Percentiles rank a stretch among this genome's conserved stretches.
phyloP scores from a whole-genome alignment of 768 basidiomycete genomes.

The Russula dissimulans region DNA sequence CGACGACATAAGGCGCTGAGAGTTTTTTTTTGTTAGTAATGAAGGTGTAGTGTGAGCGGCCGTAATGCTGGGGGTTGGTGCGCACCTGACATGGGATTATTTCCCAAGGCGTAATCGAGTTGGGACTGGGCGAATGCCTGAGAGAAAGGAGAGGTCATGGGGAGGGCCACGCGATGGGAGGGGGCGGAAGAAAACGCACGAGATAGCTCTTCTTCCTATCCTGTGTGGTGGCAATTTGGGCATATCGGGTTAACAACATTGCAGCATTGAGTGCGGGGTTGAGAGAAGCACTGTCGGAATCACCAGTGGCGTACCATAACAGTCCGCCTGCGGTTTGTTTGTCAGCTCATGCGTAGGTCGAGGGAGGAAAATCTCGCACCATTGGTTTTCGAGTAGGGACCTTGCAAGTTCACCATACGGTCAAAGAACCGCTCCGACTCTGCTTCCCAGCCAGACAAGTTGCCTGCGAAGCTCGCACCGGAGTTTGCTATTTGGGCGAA shows the following conservation, averaged over 20 bases:
- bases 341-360: background rate
- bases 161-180: background rate
- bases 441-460: conserved; percentile 55
- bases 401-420: conserved; percentile 47
- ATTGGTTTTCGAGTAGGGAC: conserved; percentile 47
- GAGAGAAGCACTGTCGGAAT: conserved; percentile 69
- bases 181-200: conserved; percentile 29
- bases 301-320: conserved; percentile 67
- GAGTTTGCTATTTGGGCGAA: conserved; percentile 65
- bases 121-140: conserved; percentile 71
- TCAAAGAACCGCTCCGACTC: conserved; percentile 75
- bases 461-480: conserved; percentile 39
- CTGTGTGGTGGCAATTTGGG: conserved; percentile 55
- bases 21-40: background rate
- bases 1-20: conserved; percentile 76
- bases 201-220: conserved; percentile 51
- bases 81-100: conserved; percentile 82
- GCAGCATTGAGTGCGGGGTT: conserved; percentile 86
- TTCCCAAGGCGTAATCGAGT: conserved; percentile 73
- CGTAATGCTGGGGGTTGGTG: background rate
- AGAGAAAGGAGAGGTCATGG: background rate
- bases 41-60: too few relatives aligned
- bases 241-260: conserved; percentile 73
- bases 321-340: conserved; percentile 50
- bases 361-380: conserved; percentile 34